These are phyloP conservation scores for Wickerhamomyces strasburgensis DNA, from an alignment of 805 yeast genomes.

Conservation along the genomic window DNA sequence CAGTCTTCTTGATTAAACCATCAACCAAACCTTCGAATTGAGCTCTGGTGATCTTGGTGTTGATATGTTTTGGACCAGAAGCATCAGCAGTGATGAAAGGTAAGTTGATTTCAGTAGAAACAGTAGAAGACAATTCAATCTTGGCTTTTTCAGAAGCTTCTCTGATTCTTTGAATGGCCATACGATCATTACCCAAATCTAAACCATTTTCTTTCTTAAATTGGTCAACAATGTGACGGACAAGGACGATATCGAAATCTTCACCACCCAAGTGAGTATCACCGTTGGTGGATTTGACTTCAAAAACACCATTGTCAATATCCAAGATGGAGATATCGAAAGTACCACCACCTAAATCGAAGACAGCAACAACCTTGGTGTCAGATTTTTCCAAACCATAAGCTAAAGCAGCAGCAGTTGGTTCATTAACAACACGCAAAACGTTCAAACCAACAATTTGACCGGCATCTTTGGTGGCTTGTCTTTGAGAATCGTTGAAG, in stretches of 20 bases:
- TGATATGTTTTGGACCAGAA: conserved; percentile 55
- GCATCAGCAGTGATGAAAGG: conserved; percentile 57
- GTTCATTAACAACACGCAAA: conserved; percentile 73
- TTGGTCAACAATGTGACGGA: conserved; percentile 49
- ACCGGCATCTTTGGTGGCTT: conserved; percentile 77
- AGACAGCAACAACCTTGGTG: conserved; percentile 39
- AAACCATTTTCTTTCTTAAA: conserved; percentile 46
- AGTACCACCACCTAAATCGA: conserved; percentile 83
- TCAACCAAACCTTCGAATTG: conserved; percentile 67
- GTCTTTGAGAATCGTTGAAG: conserved; percentile 77
- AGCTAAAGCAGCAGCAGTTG: conserved; percentile 83
- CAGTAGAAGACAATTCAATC: conserved; percentile 67
- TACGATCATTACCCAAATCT: conserved; percentile 26
- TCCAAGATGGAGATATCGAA: conserved; percentile 79
- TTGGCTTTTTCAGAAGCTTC: conserved; percentile 78
- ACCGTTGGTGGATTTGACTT: conserved; percentile 79
- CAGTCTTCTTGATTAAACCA: conserved; percentile 60
- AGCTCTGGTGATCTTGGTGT: conserved; percentile 55
- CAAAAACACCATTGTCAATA: conserved; percentile 76
- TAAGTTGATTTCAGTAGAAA: conserved; percentile 56
- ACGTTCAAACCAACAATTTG: conserved; percentile 70
- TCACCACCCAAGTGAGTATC: conserved; percentile 85
- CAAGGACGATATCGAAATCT: conserved; percentile 69
- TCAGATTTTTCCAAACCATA: conserved; percentile 62
- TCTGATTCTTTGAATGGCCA: conserved; percentile 69